Conservation (phyloP, 2,329 filamentous ascomycete species). For the Fusarium coffeatum region DNA sequence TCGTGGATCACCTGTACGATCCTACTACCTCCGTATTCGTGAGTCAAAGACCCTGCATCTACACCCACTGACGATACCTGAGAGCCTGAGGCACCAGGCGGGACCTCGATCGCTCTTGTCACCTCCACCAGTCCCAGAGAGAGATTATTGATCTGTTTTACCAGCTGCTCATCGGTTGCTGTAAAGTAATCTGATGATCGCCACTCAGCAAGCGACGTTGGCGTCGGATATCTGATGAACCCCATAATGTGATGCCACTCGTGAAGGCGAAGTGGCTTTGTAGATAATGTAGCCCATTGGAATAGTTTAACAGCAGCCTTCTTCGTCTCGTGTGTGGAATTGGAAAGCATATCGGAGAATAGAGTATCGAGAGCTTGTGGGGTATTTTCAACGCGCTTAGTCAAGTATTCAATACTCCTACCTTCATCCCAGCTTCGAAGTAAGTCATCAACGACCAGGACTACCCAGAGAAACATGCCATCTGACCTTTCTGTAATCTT, state of each 20-base stretch:
- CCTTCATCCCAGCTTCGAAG: conserved; percentile 19
- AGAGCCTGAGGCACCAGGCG: neutral
- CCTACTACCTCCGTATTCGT: conserved; percentile 17
- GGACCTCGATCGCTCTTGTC: neutral
- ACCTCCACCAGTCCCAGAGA: conserved; percentile 24
- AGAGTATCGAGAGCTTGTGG: conserved; percentile 11
- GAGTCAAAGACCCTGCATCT: conserved; percentile 22
- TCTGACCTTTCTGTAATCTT: neutral
- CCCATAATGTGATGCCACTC: conserved; percentile 36
- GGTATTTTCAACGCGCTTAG: neutral
- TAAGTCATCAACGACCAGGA: conserved; percentile 10
- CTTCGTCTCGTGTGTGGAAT: neutral
- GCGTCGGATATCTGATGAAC: neutral
- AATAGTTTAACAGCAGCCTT: neutral
- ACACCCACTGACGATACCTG: neutral
- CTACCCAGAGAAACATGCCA: conserved; percentile 31
- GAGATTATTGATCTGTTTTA: conserved; percentile 13
- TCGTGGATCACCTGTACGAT: conserved; percentile 26
- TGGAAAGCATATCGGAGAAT: neutral
- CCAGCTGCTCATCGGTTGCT: conserved; percentile 18
- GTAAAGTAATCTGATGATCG: conserved; percentile 1
- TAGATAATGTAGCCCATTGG: conserved; percentile 19
- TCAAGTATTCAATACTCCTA: neutral
- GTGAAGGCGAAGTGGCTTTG: conserved; percentile 10
- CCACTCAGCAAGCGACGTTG: conserved; percentile 6